Evolutionary conservation across 768 basidiomycete species (phyloP), one percentile per base, ranked within the genome.

Genomic region (Pleurotus djamor): DNA sequence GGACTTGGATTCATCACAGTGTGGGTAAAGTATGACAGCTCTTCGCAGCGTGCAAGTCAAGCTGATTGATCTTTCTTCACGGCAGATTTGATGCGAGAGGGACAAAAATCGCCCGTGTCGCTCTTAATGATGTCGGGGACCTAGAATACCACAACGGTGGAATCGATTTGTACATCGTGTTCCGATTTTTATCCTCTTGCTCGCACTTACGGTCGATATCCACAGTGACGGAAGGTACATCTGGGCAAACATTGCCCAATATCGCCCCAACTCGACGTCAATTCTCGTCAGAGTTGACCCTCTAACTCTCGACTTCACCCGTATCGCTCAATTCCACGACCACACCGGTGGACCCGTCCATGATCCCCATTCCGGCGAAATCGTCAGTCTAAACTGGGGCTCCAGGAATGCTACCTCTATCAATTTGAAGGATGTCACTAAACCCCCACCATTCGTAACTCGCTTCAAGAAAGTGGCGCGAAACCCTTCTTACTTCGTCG

Each of bases 181-280:
- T 17, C 10, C n/a, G 45, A 47, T 47, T 7, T 17, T 14, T 12
- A 47, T 9, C 9, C n/a, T n/a, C 41, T 43, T 43, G 41, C 9
- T 43, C 9, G 10, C 9, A 43, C 41, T 52, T 7, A 16, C 37
- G 49, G 34, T 4, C 14, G 1, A 16, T 52, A 16, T 38, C 16
- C n/a, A 14, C 16, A 56, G 54, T 14, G 38, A 56, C 44, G 54
- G 54, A 38, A 41, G 17, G 38, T 56, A 56, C 28, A 32, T 56
- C 28, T 56, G 54, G 54, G 54, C 54, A n/a, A 56, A 56, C 21
- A 56, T 56, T 17, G 54, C 54, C 10, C 54, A 56, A n/a, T 56
- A 56, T 44, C 38, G 54, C 9, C 54, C 54, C 4, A 56, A 56
- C 41, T 43, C 54, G 38, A 56, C 54, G 1, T 56, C 54, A 28